phyloP scores from a whole-genome alignment of 495 filamentous ascomycete genomes.

The Penicillium coprophilum region DNA sequence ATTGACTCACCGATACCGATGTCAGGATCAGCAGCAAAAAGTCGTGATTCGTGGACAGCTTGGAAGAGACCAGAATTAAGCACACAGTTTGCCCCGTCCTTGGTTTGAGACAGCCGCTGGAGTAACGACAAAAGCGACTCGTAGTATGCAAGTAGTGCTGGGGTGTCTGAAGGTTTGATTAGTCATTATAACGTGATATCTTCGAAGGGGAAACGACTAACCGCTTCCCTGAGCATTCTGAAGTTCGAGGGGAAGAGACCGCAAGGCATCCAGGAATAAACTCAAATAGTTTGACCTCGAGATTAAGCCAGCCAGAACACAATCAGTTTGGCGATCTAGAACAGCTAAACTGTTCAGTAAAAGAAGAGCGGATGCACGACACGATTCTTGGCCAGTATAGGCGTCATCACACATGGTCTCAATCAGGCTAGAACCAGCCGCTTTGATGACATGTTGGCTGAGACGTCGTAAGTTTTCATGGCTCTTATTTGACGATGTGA shows the following conservation, averaged over 20 bases:
- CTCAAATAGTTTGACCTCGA: slow-evolving; percentile 85
- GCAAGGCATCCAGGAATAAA: slow-evolving; percentile 81
- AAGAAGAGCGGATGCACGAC: slow-evolving; percentile 79
- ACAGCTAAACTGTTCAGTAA: slow-evolving; percentile 69
- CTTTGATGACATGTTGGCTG: slow-evolving; percentile 71
- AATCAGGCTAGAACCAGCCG: slow-evolving; percentile 73
- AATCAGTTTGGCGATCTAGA: slow-evolving; percentile 63
- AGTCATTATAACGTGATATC: not conserved
- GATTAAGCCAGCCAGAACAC: slow-evolving; percentile 74
- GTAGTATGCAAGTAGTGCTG: slow-evolving; percentile 60
- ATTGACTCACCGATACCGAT: slow-evolving; percentile 69
- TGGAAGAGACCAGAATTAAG: slow-evolving; percentile 88
- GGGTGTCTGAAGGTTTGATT: slow-evolving; percentile 46
- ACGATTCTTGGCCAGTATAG: slow-evolving; percentile 74
- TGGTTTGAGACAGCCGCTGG: slow-evolving; percentile 77
- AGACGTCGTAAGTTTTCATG: slow-evolving; percentile 52
- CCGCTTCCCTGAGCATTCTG: slow-evolving; percentile 49
- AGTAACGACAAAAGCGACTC: slow-evolving; percentile 79
- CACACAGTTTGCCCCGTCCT: slow-evolving; percentile 74
- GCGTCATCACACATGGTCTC: slow-evolving; percentile 93
- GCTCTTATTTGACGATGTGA: slow-evolving; percentile 50
- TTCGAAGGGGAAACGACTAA: slow-evolving; percentile 28
- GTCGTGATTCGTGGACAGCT: slow-evolving; percentile 68
- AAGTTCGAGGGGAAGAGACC: slow-evolving; percentile 66
- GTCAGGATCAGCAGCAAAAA: slow-evolving; percentile 92